These are phyloP conservation scores for Hymenoscyphus occultus DNA, from an alignment of 2,329 filamentous ascomycete species.

Conservation along the genomic window DNA sequence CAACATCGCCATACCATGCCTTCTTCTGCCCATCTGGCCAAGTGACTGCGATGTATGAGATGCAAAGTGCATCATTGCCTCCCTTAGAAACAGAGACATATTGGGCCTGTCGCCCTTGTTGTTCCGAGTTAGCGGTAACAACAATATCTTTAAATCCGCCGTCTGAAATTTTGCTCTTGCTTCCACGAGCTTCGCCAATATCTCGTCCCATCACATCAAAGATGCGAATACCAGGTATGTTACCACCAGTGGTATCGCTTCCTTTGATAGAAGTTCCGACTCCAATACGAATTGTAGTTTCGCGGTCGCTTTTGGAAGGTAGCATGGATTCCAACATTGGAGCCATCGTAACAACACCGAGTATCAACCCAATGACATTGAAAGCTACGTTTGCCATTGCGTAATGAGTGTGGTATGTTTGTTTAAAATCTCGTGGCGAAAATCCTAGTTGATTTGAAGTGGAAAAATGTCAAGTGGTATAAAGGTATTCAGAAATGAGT, in stretches of 20 bases:
- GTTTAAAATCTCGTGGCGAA: background rate
- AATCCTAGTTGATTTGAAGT: background rate
- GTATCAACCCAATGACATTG: background rate
- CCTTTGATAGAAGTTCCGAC: slow-evolving; percentile 2
- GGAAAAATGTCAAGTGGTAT: background rate
- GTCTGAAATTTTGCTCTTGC: background rate
- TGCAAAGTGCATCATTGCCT: slow-evolving; percentile 8
- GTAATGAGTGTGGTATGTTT: slow-evolving; percentile 1
- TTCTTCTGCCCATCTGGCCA: background rate
- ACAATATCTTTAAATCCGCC: background rate
- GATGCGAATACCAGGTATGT: slow-evolving; percentile 5
- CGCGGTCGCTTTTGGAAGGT: background rate
- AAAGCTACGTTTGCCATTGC: slow-evolving; percentile 3
- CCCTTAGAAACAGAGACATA: slow-evolving; percentile 5
- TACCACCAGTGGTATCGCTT: slow-evolving; percentile 4
- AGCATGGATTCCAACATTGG: slow-evolving; percentile 7
- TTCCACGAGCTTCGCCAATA: background rate
- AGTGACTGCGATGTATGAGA: slow-evolving; percentile 1
- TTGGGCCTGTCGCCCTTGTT: background rate
- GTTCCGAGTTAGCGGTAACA: background rate
- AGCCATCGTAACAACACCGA: slow-evolving; percentile 3
- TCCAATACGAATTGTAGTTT: background rate
- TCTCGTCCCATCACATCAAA: slow-evolving; percentile 5
- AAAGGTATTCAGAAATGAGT: background rate
- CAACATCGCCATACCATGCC: slow-evolving; percentile 3